Conservation (phyloP, 176 grass and related monocot genomes). For the Puya raimondii region DNA sequence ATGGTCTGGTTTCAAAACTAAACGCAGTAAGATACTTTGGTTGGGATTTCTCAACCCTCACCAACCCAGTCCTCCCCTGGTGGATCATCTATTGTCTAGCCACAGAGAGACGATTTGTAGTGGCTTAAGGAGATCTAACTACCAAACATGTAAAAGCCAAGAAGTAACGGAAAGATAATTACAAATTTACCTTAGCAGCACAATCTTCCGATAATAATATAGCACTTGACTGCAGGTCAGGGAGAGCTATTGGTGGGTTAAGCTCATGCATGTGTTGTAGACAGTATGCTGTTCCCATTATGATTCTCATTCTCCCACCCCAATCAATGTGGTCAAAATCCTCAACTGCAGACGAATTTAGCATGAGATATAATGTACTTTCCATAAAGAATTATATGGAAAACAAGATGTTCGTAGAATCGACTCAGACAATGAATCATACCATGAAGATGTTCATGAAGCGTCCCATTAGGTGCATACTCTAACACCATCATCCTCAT, state of each 20-base stretch:
- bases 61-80: too few relatives aligned
- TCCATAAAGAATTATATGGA: not conserved
- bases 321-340: constrained; percentile 93
- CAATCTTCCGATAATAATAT: constrained; percentile 91
- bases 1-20: too few relatives aligned
- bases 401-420: not conserved
- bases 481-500: constrained; percentile 99
- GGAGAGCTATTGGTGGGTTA: constrained; percentile 57
- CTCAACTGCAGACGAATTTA: constrained; percentile 45
- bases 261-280: constrained; percentile 88
- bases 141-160: not conserved
- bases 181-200: constrained; percentile 64
- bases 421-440: constrained; percentile 12
- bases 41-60: too few relatives aligned
- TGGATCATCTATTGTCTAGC: too few relatives aligned
- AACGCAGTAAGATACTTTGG: too few relatives aligned
- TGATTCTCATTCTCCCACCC: constrained; percentile 79
- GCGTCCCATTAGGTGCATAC: constrained; percentile 74
- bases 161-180: constrained; percentile 3
- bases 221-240: constrained; percentile 60
- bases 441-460: constrained; percentile 95
- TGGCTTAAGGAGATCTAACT: constrained; percentile 3
- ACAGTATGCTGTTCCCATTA: constrained; percentile 88
- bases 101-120: too few relatives aligned
- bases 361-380: not conserved